phyloP scores from a whole-genome alignment of 805 yeast species.

The Saccharomycopsis guyanensis region DNA sequence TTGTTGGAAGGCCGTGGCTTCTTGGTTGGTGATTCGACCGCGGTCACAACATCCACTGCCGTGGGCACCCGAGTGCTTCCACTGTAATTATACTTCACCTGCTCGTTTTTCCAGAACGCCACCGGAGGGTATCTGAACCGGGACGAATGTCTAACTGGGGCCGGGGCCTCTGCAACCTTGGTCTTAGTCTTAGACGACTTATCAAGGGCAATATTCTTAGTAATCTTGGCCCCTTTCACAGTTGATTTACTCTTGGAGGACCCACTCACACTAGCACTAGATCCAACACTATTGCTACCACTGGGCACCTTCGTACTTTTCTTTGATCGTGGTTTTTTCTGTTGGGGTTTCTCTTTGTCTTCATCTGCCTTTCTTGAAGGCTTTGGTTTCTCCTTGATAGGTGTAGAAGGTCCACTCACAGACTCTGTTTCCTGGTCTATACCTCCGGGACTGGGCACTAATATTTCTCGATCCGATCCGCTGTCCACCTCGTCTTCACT shows the following conservation, averaged over 20 bases:
- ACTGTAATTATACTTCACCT: conserved; percentile 48
- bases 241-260: conserved; percentile 3
- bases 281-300: no score
- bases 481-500: neutral
- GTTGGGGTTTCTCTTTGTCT: no score
- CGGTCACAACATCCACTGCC: conserved; percentile 50
- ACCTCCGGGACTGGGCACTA: no score
- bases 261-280: no score
- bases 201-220: conserved; percentile 22
- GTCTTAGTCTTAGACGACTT: conserved; percentile 4
- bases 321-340: no score
- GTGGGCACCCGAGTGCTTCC: conserved; percentile 41
- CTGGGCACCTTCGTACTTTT: no score
- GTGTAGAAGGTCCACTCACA: no score
- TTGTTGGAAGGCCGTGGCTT: conserved; percentile 7
- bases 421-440: no score
- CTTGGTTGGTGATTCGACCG: no score
- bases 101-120: conserved; percentile 81
- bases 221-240: conserved; percentile 3
- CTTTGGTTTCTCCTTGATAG: no score
- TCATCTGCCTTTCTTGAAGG: no score
- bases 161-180: conserved; percentile 1
- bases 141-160: conserved; percentile 51
- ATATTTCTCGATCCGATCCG: no score
- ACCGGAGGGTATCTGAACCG: conserved; percentile 63